A percentile compares a stretch with the other conserved stretches of the same genome.
phyloP scores from a whole-genome alignment of 148 eudicot genomes.

The Pouteria glomerata region DNA sequence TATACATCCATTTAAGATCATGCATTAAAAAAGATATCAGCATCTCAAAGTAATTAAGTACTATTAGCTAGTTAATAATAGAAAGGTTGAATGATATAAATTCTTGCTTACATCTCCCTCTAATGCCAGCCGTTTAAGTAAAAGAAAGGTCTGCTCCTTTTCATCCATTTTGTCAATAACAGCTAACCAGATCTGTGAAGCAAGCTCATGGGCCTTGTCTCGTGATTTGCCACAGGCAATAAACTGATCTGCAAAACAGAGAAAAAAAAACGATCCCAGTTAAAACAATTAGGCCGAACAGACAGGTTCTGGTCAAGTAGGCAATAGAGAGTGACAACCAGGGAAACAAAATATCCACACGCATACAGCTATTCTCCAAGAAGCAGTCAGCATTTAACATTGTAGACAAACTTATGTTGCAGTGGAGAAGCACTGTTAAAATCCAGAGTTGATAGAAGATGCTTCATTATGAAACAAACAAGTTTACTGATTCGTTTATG shows the following conservation, averaged over 20 bases:
- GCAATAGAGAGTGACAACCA: constrained; percentile 1
- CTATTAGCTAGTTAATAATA: not conserved
- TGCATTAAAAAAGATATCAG: not conserved
- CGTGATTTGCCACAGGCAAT: constrained; percentile 70
- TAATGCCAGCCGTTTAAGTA: constrained; percentile 64
- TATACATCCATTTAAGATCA: not conserved
- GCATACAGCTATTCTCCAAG: not conserved
- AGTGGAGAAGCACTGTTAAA: not conserved
- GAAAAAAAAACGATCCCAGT: not conserved
- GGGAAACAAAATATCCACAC: not conserved
- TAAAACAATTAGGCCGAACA: not conserved
- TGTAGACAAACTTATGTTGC: not conserved
- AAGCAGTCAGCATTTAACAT: not conserved
- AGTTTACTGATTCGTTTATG: too few relatives aligned
- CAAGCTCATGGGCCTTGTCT: constrained; percentile 58
- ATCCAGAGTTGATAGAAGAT: not conserved
- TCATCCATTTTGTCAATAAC: constrained; percentile 75
- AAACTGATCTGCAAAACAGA: constrained; percentile 59
- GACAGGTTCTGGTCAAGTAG: constrained; percentile 8
- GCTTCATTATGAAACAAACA: too few relatives aligned
- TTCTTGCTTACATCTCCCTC: constrained; percentile 51
- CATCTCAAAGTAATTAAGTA: not conserved
- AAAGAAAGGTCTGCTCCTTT: constrained; percentile 43
- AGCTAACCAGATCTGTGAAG: constrained; percentile 67
- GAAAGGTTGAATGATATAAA: not conserved